A percentile compares a stretch with the other conserved stretches of the same genome.
Conservation (phyloP, 305 asterid genomes). For the Coffea humblotiana region DNA sequence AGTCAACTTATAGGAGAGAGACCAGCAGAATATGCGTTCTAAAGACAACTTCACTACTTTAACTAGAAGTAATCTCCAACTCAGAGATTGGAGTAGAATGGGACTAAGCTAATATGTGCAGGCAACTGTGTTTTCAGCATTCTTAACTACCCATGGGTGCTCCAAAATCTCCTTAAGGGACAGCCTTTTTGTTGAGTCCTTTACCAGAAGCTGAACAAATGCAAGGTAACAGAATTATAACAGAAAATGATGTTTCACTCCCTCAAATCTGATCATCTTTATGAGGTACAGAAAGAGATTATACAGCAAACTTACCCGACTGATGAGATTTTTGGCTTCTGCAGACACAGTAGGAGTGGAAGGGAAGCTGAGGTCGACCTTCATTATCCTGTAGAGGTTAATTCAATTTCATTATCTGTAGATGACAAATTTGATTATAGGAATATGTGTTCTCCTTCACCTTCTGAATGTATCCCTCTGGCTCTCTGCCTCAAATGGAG, state of each 20-base stretch:
- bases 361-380: slow-evolving; percentile 85
- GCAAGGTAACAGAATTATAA: slow-evolving; percentile 21
- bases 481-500: slow-evolving; percentile 92
- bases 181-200: slow-evolving; percentile 81
- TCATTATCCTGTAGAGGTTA: slow-evolving; percentile 58
- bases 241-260: neutral
- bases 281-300: slow-evolving; percentile 10
- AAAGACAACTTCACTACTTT: neutral
- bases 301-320: slow-evolving; percentile 44
- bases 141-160: slow-evolving; percentile 80
- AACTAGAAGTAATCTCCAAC: neutral
- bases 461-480: slow-evolving; percentile 79
- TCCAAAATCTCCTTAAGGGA: slow-evolving; percentile 69
- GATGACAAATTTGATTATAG: slow-evolving; percentile 3
- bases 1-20: neutral
- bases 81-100: neutral
- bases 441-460: slow-evolving; percentile 27
- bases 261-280: neutral
- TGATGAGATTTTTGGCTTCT: slow-evolving; percentile 77
- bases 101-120: slow-evolving; percentile 30
- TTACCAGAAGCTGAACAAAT: slow-evolving; percentile 81
- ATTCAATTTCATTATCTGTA: slow-evolving; percentile 11
- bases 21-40: neutral
- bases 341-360: slow-evolving; percentile 52
- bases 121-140: slow-evolving; percentile 46